phyloP scores from a whole-genome alignment of 2,329 filamentous ascomycete genomes.

The Diatrype stigma region DNA sequence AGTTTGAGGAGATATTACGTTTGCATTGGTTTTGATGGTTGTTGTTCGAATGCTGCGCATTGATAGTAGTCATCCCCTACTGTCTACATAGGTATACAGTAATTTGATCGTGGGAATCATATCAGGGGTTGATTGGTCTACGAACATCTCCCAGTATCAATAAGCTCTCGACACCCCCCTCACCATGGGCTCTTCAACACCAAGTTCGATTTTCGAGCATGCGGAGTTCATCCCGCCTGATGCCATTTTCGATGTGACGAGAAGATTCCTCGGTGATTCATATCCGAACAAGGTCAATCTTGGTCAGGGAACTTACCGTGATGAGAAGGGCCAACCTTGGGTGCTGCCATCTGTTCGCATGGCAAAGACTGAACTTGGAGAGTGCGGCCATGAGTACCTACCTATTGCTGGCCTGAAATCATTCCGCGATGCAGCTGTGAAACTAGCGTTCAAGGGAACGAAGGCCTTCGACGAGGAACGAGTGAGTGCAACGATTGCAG shows the following conservation, averaged over 20 bases:
- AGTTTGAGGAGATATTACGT: too few relatives aligned
- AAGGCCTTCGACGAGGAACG: conserved; percentile 22
- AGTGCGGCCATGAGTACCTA: conserved; percentile 32
- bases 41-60: too few relatives aligned
- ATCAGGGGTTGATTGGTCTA: too few relatives aligned
- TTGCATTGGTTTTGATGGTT: too few relatives aligned
- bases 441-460: conserved; percentile 27
- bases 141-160: too few relatives aligned
- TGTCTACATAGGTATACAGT: too few relatives aligned
- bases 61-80: too few relatives aligned
- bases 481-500: conserved; percentile 16
- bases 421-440: conserved; percentile 28
- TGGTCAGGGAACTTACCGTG: conserved; percentile 34
- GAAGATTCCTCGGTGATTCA: conserved; percentile 26
- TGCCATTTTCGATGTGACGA: conserved; percentile 31
- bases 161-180: not conserved
- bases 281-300: conserved; percentile 33
- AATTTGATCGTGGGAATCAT: too few relatives aligned
- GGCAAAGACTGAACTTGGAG: conserved; percentile 17
- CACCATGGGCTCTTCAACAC: conserved; percentile 3
- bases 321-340: conserved; percentile 35
- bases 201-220: conserved; percentile 13
- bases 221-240: conserved; percentile 26
- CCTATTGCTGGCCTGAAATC: conserved; percentile 30
- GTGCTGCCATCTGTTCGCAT: conserved; percentile 32